These are phyloP conservation scores for Trichaptum fuscoviolaceum DNA, from an alignment of 768 basidiomycete genomes.

Conservation along the genomic window DNA sequence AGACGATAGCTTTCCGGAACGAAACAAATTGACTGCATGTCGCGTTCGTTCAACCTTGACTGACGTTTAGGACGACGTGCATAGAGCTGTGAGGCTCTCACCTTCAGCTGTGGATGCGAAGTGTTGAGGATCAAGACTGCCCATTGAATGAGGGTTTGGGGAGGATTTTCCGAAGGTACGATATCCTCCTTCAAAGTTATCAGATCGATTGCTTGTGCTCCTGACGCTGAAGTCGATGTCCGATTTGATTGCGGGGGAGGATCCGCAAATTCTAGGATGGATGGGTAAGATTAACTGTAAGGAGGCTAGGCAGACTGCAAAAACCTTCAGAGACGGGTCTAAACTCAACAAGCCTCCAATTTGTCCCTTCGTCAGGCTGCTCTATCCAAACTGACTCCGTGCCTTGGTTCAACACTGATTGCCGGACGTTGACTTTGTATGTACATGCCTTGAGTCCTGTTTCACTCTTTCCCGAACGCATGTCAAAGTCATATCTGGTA, in stretches of 20 bases:
- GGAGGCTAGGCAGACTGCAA: slow-evolving; percentile 5
- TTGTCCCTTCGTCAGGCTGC: slow-evolving; percentile 43
- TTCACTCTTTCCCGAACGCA: slow-evolving; percentile 64
- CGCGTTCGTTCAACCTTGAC: slow-evolving; percentile 60
- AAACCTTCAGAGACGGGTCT: slow-evolving; percentile 70
- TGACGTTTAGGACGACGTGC: slow-evolving; percentile 4
- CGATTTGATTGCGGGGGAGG: slow-evolving; percentile 40
- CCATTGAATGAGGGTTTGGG: slow-evolving; percentile 72
- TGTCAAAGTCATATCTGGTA: slow-evolving; percentile 68
- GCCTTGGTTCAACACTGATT: slow-evolving; percentile 28
- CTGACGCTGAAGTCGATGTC: slow-evolving; percentile 18
- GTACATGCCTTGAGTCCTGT: slow-evolving; percentile 68
- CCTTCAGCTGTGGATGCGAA: slow-evolving; percentile 61
- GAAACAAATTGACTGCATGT: slow-evolving; percentile 63
- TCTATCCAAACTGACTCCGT: slow-evolving; percentile 54
- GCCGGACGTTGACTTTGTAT: slow-evolving; percentile 50
- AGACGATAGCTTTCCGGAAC: slow-evolving; percentile 60
- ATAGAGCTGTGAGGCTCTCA: slow-evolving; percentile 12
- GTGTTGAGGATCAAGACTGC: slow-evolving; percentile 77
- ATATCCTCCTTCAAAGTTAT: slow-evolving; percentile 30
- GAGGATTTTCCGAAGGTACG: slow-evolving; percentile 43
- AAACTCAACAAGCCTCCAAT: slow-evolving; percentile 63
- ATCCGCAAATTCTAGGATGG: slow-evolving; percentile 55
- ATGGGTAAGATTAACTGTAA: slow-evolving; percentile 1
- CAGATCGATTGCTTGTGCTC: slow-evolving; percentile 1